phyloP scores from a whole-genome alignment of 495 filamentous ascomycete genomes.

The Xylaria bambusicola region DNA sequence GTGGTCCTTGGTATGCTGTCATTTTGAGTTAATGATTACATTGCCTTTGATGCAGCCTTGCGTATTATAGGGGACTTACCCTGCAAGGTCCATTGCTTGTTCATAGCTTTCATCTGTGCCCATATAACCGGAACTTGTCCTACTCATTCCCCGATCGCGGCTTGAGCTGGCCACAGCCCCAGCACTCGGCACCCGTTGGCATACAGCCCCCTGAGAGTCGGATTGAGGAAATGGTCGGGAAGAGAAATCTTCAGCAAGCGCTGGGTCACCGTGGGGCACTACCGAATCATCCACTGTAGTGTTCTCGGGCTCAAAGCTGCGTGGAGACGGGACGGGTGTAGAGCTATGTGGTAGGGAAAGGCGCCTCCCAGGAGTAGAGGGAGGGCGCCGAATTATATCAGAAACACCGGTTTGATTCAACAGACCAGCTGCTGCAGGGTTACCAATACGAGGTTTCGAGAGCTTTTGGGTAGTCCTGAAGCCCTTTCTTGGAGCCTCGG shows the following conservation, averaged over 20 bases:
- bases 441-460: constrained; percentile 50
- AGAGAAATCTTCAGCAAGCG: constrained; percentile 15
- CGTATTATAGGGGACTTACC: constrained; percentile 15
- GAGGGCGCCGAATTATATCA: constrained; percentile 25
- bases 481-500: constrained; percentile 40
- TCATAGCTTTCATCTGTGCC: constrained; percentile 23
- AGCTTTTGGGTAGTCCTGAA: constrained; percentile 44
- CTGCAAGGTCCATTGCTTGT: constrained; percentile 17
- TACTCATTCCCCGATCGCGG: constrained; percentile 20
- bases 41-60: background rate
- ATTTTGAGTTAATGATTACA: constrained; percentile 15
- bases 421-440: constrained; percentile 48
- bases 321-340: constrained; percentile 25
- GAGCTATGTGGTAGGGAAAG: constrained; percentile 30
- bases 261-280: background rate
- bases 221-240: constrained; percentile 25
- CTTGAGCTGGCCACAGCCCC: constrained; percentile 12
- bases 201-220: constrained; percentile 22
- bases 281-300: background rate
- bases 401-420: constrained; percentile 39
- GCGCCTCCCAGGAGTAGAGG: constrained; percentile 25
- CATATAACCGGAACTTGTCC: constrained; percentile 17
- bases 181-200: constrained; percentile 19
- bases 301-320: constrained; percentile 7
- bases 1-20: constrained; percentile 31